Percentiles rank a stretch among this genome's conserved stretches.
phyloP scores from a whole-genome alignment of 73 alveolate genomes.

The Paramecium pentaurelia region DNA sequence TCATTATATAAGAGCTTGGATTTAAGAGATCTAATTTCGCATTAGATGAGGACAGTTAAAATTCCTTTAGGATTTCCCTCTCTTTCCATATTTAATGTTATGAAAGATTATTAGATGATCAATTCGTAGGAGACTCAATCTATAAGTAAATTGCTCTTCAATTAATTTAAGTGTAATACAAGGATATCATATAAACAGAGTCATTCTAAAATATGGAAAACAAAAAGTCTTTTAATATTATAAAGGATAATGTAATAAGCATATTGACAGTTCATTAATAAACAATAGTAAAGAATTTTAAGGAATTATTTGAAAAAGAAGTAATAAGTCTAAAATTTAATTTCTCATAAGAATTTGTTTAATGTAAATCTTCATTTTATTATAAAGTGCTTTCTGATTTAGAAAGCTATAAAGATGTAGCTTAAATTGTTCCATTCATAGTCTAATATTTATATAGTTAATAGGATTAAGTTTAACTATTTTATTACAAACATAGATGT shows the following conservation, averaged over 20 bases:
- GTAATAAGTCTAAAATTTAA: background rate
- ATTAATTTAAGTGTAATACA: background rate
- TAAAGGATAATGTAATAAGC: background rate
- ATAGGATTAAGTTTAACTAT: background rate
- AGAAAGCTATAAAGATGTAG: background rate
- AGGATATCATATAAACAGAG: background rate
- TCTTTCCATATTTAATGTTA: background rate
- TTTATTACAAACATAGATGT: background rate
- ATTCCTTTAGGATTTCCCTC: constrained; percentile 5
- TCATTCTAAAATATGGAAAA: background rate
- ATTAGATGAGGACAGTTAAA: background rate
- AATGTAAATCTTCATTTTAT: background rate
- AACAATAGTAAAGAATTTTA: background rate
- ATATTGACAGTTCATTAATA: background rate
- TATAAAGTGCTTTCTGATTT: background rate
- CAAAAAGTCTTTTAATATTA: background rate
- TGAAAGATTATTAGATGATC: background rate
- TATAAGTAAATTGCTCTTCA: background rate
- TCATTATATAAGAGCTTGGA: background rate
- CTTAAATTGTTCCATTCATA: background rate
- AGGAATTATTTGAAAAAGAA: constrained; percentile 12
- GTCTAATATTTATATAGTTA: background rate
- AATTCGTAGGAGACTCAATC: background rate
- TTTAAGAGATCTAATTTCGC: background rate
- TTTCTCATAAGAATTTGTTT: background rate